Evolutionary conservation across 345 rosid species (phyloP), one percentile per base, ranked within the genome.

Genomic region (Pistacia integerrima): DNA sequence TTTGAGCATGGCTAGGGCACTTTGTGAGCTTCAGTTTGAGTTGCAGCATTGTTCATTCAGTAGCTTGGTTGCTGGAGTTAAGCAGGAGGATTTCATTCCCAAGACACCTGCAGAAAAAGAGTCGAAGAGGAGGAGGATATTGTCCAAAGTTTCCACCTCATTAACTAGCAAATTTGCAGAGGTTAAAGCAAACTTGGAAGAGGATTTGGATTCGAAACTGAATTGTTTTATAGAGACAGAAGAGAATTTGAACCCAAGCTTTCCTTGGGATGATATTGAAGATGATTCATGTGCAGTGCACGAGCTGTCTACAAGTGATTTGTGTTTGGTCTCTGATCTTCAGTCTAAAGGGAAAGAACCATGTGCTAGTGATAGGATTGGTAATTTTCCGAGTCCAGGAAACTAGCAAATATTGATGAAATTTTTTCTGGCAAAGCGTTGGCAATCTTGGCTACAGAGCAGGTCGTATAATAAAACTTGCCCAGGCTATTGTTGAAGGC

Each of bases 371-470:
- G 69, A 75, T 61, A 35, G 25, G 56, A 64, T 74, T 28, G 85
- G 87, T 28, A 80, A 79, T 76, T 88, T 88, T 70, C 91, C 91
- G 5, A 78, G 82, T 65, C 83, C 91, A 3, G 56, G 69, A 73
- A 86, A 66, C 74, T 88, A 74, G 89, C 88, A 30, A 75, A 55
- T 18, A 78, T 88, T 18, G 87, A 88, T 64, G 88, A 83, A 74
- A 64, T 33, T 8, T 84, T 84, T 81, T 75, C 86, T 88, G 30
- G 84, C 87, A 0, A 83, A 86, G 70, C 85, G 80, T 30, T 86
- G 89, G 89, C 77, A 80, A 76, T 33, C 84, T 88, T 69, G 89
- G 88, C 10, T 86, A 84, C 10, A 78, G 89, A 81, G 87, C 91
- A 36, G 69, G 78, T 61, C 85, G 84, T 49, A 86, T 88, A 55